Conservation (phyloP, 2,329 filamentous ascomycete species). For the Fusarium marasasianum region DNA sequence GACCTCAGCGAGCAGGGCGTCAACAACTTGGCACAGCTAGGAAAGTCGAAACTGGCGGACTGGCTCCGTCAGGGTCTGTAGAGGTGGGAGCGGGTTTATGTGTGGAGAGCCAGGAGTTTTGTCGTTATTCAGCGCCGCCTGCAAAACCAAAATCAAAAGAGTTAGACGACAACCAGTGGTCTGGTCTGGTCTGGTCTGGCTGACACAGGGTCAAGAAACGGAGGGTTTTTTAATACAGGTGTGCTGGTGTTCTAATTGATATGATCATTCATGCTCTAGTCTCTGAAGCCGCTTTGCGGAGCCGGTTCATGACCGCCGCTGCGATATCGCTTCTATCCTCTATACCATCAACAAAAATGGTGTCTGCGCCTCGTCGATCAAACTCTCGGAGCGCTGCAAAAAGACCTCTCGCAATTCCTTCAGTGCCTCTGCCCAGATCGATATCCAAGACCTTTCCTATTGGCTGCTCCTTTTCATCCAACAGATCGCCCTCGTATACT, state of each 20-base stretch:
- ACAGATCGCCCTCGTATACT: constrained; percentile 54
- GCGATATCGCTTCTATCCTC: constrained; percentile 82
- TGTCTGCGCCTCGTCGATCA: constrained; percentile 79
- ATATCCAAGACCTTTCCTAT: constrained; percentile 71
- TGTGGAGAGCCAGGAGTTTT: constrained; percentile 40
- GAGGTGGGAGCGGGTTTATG: constrained; percentile 33
- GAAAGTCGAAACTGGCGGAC: constrained; percentile 90
- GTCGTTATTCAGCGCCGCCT: constrained; percentile 44
- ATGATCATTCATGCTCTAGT: constrained; percentile 58
- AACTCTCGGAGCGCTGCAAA: constrained; percentile 89
- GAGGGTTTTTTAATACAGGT: constrained; percentile 35
- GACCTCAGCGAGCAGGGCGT: constrained; percentile 96
- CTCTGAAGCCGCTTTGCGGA: constrained; percentile 78
- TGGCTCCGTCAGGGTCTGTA: constrained; percentile 86
- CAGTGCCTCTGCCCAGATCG: constrained; percentile 74
- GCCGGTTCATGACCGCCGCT: constrained; percentile 85
- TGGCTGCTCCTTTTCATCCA: constrained; percentile 44
- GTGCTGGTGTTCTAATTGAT: constrained; percentile 44
- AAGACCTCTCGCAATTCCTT: constrained; percentile 82
- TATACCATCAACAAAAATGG: constrained; percentile 92
- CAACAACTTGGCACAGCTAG: constrained; percentile 92
- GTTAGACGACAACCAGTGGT: constrained; percentile 34
- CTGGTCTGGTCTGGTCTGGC: constrained; percentile 30
- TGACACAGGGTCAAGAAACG: constrained; percentile 29
- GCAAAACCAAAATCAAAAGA: constrained; percentile 37